These are phyloP conservation scores for Russula virescens DNA, from an alignment of 768 basidiomycete species.

Conservation along the genomic window DNA sequence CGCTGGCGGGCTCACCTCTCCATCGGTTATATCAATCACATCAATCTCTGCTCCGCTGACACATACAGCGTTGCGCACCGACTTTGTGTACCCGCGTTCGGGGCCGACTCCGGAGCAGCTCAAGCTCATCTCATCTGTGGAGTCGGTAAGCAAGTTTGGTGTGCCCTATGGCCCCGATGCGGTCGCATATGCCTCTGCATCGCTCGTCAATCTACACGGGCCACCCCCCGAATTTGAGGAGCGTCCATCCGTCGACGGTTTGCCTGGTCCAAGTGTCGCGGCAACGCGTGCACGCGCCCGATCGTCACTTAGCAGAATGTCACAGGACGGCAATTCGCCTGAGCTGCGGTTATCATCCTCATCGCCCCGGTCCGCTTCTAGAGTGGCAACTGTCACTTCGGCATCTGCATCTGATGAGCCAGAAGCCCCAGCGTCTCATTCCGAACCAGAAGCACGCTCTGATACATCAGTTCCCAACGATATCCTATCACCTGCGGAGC, in stretches of 20 bases:
- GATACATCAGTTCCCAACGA: neutral
- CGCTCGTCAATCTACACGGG: conserved; percentile 35
- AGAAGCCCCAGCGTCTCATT: neutral
- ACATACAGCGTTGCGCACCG: conserved; percentile 65
- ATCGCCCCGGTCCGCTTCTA: neutral
- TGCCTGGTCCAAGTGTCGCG: conserved; percentile 4
- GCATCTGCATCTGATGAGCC: neutral
- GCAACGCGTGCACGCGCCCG: neutral
- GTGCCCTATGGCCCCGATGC: conserved; percentile 74
- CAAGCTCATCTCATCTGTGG: conserved; percentile 62
- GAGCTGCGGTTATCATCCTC: neutral
- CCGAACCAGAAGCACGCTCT: neutral
- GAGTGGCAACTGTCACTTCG: neutral
- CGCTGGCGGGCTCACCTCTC: conserved; percentile 42
- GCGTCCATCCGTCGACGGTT: conserved; percentile 13
- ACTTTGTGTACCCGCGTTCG: conserved; percentile 59
- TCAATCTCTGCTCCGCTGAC: conserved; percentile 73
- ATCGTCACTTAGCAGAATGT: conserved; percentile 10
- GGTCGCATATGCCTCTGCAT: conserved; percentile 51
- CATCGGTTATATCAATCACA: conserved; percentile 63
- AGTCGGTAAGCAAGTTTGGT: conserved; percentile 62
- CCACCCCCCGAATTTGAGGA: conserved; percentile 52
- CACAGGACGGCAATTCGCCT: neutral
- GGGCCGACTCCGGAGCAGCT: conserved; percentile 62
- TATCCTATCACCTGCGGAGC: neutral